Conservation (phyloP, 176 grass and related monocot species). For the Bonia amplexicaulis region DNA sequence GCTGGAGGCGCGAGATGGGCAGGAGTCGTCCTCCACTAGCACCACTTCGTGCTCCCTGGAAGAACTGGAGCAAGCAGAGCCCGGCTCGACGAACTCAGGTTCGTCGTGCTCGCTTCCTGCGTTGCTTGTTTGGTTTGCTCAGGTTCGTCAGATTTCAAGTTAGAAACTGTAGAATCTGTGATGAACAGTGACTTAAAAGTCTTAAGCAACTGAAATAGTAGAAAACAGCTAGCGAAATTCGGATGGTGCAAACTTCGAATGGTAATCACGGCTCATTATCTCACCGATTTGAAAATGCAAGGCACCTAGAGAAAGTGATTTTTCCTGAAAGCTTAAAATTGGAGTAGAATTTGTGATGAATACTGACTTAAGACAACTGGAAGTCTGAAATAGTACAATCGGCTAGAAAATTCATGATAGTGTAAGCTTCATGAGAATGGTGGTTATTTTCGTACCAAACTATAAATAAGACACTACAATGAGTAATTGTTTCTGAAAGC, state of each 20-base stretch:
- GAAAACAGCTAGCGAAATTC: not conserved
- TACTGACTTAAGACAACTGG: not conserved
- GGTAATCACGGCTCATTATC: not conserved
- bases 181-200: not conserved
- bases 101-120: not conserved
- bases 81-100: constrained; percentile 53
- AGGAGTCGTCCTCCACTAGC: constrained; percentile 21
- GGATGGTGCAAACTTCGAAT: not conserved
- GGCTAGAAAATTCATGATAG: not conserved
- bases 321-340: not conserved
- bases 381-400: not conserved
- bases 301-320: not conserved
- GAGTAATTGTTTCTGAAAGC: not conserved
- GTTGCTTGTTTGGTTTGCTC: not conserved
- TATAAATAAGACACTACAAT: not conserved
- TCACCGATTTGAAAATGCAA: not conserved
- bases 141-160: not conserved
- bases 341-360: not conserved
- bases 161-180: not conserved
- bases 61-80: constrained; percentile 25
- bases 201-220: not conserved
- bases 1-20: constrained; percentile 30
- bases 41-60: constrained; percentile 19
- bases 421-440: not conserved
- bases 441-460: not conserved